Percentiles rank a stretch among this genome's conserved stretches.
Evolutionary conservation across 805 yeast genomes (phyloP).

Genomic region (Hyphopichia homilentoma): DNA sequence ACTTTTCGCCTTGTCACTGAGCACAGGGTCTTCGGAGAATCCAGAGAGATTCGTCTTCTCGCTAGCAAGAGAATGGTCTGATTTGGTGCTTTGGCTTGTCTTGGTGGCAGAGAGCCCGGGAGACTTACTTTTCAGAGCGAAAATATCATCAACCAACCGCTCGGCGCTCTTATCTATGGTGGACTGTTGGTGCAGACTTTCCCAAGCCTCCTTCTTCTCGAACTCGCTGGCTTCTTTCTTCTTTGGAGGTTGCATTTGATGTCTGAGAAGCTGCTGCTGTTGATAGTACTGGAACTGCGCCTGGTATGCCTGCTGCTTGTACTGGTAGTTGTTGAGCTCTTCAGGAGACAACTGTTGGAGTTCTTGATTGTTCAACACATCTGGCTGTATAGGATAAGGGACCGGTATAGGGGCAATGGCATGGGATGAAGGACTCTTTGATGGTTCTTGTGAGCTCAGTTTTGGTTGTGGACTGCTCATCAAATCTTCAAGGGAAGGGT

Average conservation of each 20-base stretch:
- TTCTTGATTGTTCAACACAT: slow-evolving; percentile 9
- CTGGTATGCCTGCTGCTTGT: slow-evolving; percentile 17
- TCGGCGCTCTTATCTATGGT: slow-evolving; percentile 29
- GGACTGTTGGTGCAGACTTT: slow-evolving; percentile 16
- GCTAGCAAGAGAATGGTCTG: too few species aligned
- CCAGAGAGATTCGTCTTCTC: too few species aligned
- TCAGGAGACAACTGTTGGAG: slow-evolving; percentile 14
- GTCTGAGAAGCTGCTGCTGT: slow-evolving; percentile 8
- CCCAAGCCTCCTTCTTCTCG: slow-evolving; percentile 38
- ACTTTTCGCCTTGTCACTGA: too few species aligned
- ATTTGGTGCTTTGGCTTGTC: slow-evolving; percentile 17
- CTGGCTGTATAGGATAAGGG: slow-evolving; percentile 11
- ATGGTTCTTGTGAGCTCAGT: not conserved
- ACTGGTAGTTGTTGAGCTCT: slow-evolving; percentile 19
- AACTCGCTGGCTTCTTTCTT: slow-evolving; percentile 13
- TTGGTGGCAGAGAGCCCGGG: slow-evolving; percentile 8
- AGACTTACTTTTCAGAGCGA: slow-evolving; percentile 18
- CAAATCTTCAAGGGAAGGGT: slow-evolving; percentile 44
- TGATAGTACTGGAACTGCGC: slow-evolving; percentile 14
- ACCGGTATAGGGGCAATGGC: not conserved
- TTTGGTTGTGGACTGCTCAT: slow-evolving; percentile 4
- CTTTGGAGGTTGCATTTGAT: slow-evolving; percentile 2
- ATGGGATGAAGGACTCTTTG: too few species aligned
- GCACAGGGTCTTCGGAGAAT: too few species aligned
- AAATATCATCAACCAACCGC: slow-evolving; percentile 39